These are phyloP conservation scores for Termitomyces sp. DNA, from an alignment of 768 basidiomycete species.

Conservation along the genomic window DNA sequence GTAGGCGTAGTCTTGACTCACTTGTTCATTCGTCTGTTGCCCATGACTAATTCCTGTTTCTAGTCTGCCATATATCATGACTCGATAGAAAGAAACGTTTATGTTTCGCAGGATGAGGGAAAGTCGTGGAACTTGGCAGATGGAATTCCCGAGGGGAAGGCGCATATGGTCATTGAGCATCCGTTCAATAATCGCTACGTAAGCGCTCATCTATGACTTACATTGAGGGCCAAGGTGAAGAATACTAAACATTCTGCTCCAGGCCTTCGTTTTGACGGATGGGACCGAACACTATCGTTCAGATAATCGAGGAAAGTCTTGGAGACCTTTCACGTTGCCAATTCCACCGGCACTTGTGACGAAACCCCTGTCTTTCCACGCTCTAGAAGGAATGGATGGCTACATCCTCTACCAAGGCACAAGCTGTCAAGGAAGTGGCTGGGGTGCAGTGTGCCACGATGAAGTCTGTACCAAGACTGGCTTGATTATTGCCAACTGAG, in stretches of 20 bases:
- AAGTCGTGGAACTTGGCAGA: constrained; percentile 55
- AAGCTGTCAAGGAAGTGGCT: constrained; percentile 51
- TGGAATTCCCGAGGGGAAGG: constrained; percentile 52
- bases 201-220: constrained; percentile 19
- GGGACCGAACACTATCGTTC: constrained; percentile 83
- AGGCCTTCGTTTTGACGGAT: constrained; percentile 87
- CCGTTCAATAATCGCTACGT: constrained; percentile 81
- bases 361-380: constrained; percentile 84
- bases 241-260: background rate
- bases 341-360: constrained; percentile 52
- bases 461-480: constrained; percentile 49
- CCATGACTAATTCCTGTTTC: constrained; percentile 7
- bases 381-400: constrained; percentile 66
- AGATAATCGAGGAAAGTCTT: constrained; percentile 81
- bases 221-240: background rate
- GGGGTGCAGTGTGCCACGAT: constrained; percentile 63
- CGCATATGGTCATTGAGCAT: constrained; percentile 77
- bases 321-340: constrained; percentile 77
- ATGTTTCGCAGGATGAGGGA: constrained; percentile 86
- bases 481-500: background rate
- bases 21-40: background rate
- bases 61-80: constrained; percentile 81
- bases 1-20: constrained; percentile 48
- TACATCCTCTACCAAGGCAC: constrained; percentile 81
- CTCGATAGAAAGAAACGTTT: constrained; percentile 58